phyloP scores from a whole-genome alignment of 139 green algal genomes.

The Coccomyxa sp. region DNA sequence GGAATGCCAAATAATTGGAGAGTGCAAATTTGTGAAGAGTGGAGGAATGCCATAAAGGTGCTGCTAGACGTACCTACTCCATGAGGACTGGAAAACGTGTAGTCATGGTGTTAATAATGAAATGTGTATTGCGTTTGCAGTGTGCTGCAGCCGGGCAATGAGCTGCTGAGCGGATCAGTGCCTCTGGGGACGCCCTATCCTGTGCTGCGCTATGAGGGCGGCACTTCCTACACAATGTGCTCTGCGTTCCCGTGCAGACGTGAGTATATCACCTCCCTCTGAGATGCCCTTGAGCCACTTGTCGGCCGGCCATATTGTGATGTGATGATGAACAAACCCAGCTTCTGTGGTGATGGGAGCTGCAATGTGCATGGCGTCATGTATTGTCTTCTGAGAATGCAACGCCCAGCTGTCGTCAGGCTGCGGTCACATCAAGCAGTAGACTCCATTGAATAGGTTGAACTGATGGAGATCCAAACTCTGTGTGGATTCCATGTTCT shows the following conservation, averaged over 20 bases:
- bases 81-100: neutral
- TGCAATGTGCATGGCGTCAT: neutral
- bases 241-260: neutral
- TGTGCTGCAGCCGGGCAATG: conserved; percentile 19
- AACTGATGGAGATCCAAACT: neutral
- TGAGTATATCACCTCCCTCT: neutral
- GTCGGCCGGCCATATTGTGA: too few species aligned
- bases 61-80: too few species aligned
- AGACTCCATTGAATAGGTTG: neutral
- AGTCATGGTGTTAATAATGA: neutral
- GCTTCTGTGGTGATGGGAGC: too few species aligned
- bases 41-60: too few species aligned
- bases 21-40: too few species aligned
- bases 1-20: too few species aligned
- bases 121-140: neutral
- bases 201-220: neutral
- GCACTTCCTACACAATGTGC: neutral
- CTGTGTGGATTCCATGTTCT: neutral
- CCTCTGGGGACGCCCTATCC: neutral
- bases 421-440: neutral
- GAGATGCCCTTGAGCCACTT: neutral
- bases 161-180: conserved; percentile 4
- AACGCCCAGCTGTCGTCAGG: neutral
- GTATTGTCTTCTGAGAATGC: neutral
- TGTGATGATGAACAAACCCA: too few species aligned